Evolutionary conservation across 179 eudicot genomes (phyloP), one percentile per base, ranked within the genome.

Genomic region (Pouteria campechiana): DNA sequence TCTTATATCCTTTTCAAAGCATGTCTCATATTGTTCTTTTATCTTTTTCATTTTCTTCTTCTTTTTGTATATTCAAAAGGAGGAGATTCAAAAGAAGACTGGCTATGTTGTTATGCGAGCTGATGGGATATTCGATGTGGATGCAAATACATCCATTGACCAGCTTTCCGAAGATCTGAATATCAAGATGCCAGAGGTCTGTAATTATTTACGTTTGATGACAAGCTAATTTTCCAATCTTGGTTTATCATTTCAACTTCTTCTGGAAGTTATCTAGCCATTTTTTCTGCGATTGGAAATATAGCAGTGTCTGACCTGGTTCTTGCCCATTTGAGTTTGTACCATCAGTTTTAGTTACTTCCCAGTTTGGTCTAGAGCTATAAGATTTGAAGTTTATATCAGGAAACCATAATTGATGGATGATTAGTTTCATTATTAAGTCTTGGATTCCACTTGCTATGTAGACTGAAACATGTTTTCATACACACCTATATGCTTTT

Each of bases 71-170:
- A 22, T 23, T 22, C n/a, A n/a, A 45, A 63, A 90, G 98, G 98
- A 90, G 60, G 98, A 90, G 60, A 90, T 90, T 54, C 83, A 86
- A 66, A 90, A 71, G 64, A 90, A 90, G 64, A 85, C 95, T 25
- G 98, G 98, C 31, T 85, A 85, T 62, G 68, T 90, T 57, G 90
- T 90, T 22, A 81, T 81, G 95, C 83, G 98, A 57, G 95, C 86
- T 16, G 90, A 85, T 40, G 98, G 98, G 23, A 66, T 90, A 37
- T 90, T 72, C 63, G 98, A 90, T 60, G 98, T 90, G 44, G 98
- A 90, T 76, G 98, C 98, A 35, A 90, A 90, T 68, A 90, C 98
- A 27, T 69, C 98, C 28, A 90, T 90, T 44, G 83, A 90, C 60
- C 95, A 90, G 62, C 93, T 90, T 31, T 86, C 93, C 17, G 95